Percentiles rank a stretch among this genome's conserved stretches.
Evolutionary conservation across 106 monocot species (phyloP).

Genomic region (Dioscorea alata): DNA sequence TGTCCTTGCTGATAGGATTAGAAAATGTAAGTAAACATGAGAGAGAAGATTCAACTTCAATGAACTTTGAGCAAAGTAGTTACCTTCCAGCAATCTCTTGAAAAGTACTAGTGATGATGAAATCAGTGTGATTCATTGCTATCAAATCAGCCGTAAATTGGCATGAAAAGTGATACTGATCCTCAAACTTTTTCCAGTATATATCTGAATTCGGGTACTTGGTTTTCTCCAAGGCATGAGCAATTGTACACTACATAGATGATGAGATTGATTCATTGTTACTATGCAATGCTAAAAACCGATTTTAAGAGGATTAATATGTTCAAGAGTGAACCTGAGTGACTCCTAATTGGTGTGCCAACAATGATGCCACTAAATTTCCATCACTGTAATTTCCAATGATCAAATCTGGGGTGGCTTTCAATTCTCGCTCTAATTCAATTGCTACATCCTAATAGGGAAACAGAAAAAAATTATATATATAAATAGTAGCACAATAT

Average conservation of each 20-base stretch:
- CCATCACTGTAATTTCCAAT: conserved; percentile 90
- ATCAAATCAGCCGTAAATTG: conserved; percentile 69
- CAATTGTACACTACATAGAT: conserved; percentile 53
- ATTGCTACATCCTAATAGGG: conserved; percentile 70
- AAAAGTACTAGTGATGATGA: conserved; percentile 92
- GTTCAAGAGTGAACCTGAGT: conserved; percentile 46
- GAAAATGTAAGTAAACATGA: not conserved
- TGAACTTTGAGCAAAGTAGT: not conserved
- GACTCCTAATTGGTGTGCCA: conserved; percentile 81
- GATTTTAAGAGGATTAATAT: not conserved
- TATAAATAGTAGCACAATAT: not conserved
- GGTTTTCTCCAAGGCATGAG: conserved; percentile 70
- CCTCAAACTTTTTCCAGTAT: conserved; percentile 75
- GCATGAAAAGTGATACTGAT: conserved; percentile 54
- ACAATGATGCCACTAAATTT: conserved; percentile 59
- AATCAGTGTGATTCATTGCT: conserved; percentile 91
- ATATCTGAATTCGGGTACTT: conserved; percentile 71
- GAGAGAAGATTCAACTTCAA: too few species aligned
- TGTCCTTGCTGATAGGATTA: conserved; percentile 25
- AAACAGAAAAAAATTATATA: not conserved
- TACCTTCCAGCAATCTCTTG: conserved; percentile 98
- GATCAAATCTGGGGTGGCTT: conserved; percentile 87
- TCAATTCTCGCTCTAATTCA: conserved; percentile 69
- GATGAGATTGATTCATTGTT: not conserved
- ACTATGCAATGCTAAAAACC: not conserved